Evolutionary conservation across 768 basidiomycete species (phyloP), one percentile per base, ranked within the genome.

Genomic region (Calocera viscosa): DNA sequence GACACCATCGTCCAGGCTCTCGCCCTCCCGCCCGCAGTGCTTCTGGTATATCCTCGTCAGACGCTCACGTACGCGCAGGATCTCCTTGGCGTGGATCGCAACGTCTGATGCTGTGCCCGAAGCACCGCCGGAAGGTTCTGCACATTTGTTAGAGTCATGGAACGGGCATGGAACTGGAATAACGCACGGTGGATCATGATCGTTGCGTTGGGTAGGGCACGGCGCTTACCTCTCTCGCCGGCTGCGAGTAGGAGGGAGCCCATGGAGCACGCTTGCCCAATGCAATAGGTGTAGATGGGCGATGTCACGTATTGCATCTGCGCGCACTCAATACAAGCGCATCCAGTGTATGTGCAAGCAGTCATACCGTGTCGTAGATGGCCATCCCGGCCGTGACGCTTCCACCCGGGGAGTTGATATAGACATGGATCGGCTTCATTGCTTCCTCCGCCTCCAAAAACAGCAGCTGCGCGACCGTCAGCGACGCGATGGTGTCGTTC

Each of bases 151-250:
- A 67, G 49, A 63, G 17, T 63, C 19, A 65, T 67, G 63, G 68
- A 24, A 66, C 47, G 68, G 69, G 64, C 70, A 67, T 22, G 1
- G 14, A 53, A 2, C 26, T 22, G n/a, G 63, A 1, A n/a, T n/a
- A n/a, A 75, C 85, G 73, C 75, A 95, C 94, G 95, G 76, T 98
- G 95, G 66, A 98, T 97, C 95, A 98, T 98, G 73, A 98, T 92
- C 74, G 89, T 91, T 22, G 93, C 88, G 74, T 97, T 90, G 14
- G 93, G 92, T 67, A 98, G 82, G 71, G 89, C 89, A 74, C 93
- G 93, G 33, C 95, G 82, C 75, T 94, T 92, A 38, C 94, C 94
- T 70, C 82, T 86, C 78, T 89, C 92, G 38, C 93, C 94, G 63
- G 92, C 93, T 11, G 92, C 89, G 2, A 98, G 83, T 19, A 98